Percentiles rank a stretch among this genome's conserved stretches.
phyloP scores from a whole-genome alignment of 495 filamentous ascomycete genomes.

The Penicillium simplicissimum region DNA sequence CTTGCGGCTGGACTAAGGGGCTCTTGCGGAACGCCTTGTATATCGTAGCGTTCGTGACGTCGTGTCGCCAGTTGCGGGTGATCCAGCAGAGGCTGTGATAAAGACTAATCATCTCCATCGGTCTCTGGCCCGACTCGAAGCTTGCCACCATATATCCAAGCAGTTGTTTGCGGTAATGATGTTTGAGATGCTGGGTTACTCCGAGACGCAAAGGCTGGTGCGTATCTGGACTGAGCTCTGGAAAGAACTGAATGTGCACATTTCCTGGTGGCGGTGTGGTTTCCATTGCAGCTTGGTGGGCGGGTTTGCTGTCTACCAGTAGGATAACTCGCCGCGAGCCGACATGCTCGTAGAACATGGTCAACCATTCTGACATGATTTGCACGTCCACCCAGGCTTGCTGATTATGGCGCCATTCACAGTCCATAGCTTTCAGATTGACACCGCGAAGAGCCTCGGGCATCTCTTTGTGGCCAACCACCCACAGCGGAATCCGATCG shows the following conservation, averaged over 20 bases:
- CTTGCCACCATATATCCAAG: conserved; percentile 12
- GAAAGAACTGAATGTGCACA: conserved; percentile 27
- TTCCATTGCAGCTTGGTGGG: conserved; percentile 20
- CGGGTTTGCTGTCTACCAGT: conserved; percentile 26
- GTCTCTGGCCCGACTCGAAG: background rate
- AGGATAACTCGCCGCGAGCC: conserved; percentile 25
- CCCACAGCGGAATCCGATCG: conserved; percentile 22
- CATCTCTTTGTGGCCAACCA: conserved; percentile 26
- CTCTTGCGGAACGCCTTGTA: conserved; percentile 13
- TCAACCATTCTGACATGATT: conserved; percentile 29
- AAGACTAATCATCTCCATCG: conserved; percentile 9
- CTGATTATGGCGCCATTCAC: conserved; percentile 22
- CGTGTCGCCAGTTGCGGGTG: conserved; percentile 15
- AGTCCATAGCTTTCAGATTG: conserved; percentile 16
- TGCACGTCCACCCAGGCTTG: conserved; percentile 22
- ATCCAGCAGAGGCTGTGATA: conserved; percentile 6
- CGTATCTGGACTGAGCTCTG: conserved; percentile 14
- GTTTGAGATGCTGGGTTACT: conserved; percentile 31
- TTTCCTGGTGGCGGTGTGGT: conserved; percentile 21
- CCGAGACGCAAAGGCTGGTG: conserved; percentile 30
- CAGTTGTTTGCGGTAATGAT: conserved; percentile 23
- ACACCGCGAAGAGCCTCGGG: conserved; percentile 18
- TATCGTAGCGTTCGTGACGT: conserved; percentile 2
- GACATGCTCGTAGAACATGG: conserved; percentile 28
- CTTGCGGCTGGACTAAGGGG: conserved; percentile 2